phyloP scores from a whole-genome alignment of 257 asterid genomes.

The Cinchona pubescens region DNA sequence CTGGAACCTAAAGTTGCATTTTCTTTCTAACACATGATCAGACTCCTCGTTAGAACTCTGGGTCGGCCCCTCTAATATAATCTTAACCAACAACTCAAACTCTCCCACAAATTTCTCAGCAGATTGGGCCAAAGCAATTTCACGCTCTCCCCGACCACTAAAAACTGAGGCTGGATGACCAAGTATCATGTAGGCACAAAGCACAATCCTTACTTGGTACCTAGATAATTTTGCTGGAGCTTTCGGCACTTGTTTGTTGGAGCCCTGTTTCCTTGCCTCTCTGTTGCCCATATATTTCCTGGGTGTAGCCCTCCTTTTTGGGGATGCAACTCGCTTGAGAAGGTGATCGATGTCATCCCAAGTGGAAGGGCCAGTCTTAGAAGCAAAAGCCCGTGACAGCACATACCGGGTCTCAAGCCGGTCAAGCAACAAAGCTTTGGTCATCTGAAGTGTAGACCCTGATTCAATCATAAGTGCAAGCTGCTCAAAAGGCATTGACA shows the following conservation, averaged over 20 bases:
- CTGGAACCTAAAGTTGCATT: constrained; percentile 59
- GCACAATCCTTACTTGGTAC: constrained; percentile 80
- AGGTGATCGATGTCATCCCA: constrained; percentile 85
- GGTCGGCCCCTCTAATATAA: constrained; percentile 59
- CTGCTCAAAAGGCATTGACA: constrained; percentile 86
- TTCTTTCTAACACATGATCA: constrained; percentile 26
- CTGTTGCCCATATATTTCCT: constrained; percentile 43
- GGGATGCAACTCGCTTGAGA: constrained; percentile 79
- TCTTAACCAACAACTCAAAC: constrained; percentile 67
- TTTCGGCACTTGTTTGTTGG: constrained; percentile 30
- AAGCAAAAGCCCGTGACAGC: constrained; percentile 39
- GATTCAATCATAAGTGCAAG: constrained; percentile 76
- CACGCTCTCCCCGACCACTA: constrained; percentile 85
- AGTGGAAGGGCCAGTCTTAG: constrained; percentile 36
- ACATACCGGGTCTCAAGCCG: constrained; percentile 67
- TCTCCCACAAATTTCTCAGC: constrained; percentile 75
- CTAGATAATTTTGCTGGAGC: constrained; percentile 43
- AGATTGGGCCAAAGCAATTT: constrained; percentile 62
- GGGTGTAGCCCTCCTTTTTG: constrained; percentile 50
- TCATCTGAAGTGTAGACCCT: constrained; percentile 48
- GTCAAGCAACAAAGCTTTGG: constrained; percentile 74
- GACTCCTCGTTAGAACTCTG: constrained; percentile 41
- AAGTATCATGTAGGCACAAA: constrained; percentile 81
- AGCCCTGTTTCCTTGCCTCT: constrained; percentile 29
- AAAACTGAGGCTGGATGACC: constrained; percentile 96